Base-by-base conservation (phyloP, 148 eudicot genomes). In the Tetragonia tetragonoides region DNA sequence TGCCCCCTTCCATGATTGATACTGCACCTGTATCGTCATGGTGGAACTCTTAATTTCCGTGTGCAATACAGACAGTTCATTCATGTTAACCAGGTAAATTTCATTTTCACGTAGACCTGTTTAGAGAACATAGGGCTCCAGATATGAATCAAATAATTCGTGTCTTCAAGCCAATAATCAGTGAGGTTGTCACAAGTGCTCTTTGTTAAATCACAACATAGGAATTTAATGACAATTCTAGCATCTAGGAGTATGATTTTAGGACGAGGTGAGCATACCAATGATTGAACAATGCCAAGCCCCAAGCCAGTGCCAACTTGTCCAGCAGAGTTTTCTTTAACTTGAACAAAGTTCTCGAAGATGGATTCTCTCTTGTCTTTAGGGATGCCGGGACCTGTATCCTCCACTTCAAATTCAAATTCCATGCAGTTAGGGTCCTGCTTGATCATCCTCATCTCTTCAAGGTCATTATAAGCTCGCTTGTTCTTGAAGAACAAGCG, bases 301-400 rank as follows among this genome's bases (percentile, higher is more conserved):
- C 97, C 96, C 66, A 92, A 80, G 64, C 98, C 98, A 12, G 97
- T 92, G 81, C 98, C 98, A 79, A 81, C 85, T n/a, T 78, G 85
- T 49, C 82, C 87, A 15, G 24, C 76, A 21, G 84, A 85, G 7
- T 81, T 87, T 67, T 88, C 96, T 74, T 87, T 89, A 14, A 95
- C 89, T 71, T 95, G 99, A 66, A 90, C 91, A 82, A 90, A 95
- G 80, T 95, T 87, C 68, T 95, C 93, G 63, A 95, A 95, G 41
- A 95, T 90, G 3, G 78, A 76, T 39, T 73, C 63, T 34, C 84
- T 83, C 78, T 89, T 89, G 66, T 95, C 99, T 66, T 84, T 88
- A 7, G 97, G 97, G 23, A 95, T 89, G 34, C 99, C 97, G 61
- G 68, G 78, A 59, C 99, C 99, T 0, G 99, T 88, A 78, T 95